A percentile compares a stretch with the other conserved stretches of the same genome.
Evolutionary conservation across 1,284 basidiomycete species (phyloP).

Genomic region (Ceratobasidium sp.): DNA sequence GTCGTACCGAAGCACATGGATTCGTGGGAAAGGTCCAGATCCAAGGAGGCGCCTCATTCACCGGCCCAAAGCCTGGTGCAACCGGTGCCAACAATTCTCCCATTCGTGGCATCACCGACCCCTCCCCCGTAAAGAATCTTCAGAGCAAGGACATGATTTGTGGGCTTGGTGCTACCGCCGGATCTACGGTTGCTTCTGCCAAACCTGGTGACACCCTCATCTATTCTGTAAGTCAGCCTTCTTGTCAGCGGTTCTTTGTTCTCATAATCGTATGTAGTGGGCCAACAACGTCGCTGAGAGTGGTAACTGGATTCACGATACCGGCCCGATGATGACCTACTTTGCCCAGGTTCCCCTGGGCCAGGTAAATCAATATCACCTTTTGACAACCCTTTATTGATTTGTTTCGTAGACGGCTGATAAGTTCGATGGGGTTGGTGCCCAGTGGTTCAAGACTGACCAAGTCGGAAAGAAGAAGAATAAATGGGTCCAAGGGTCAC

Average conservation of each 20-base stretch:
- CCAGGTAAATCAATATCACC: neutral
- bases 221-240: conserved; percentile 51
- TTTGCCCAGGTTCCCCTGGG: conserved; percentile 53
- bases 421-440: conserved; percentile 12
- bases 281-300: conserved; percentile 53
- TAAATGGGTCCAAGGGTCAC: conserved; percentile 51
- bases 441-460: conserved; percentile 38
- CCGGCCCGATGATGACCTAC: conserved; percentile 74
- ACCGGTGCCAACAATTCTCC: conserved; percentile 55
- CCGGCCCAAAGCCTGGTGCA: conserved; percentile 53
- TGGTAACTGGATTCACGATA: conserved; percentile 69
- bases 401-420: conserved; percentile 13
- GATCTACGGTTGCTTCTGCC: conserved; percentile 60
- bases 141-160: conserved; percentile 66
- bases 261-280: conserved; percentile 3
- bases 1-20: neutral
- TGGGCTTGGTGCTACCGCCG: conserved; percentile 61
- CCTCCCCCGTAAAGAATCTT: conserved; percentile 69
- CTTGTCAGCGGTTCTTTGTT: neutral
- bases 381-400: neutral
- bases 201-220: conserved; percentile 68
- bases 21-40: neutral
- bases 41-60: neutral
- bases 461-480: conserved; percentile 38
- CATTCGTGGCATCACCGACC: conserved; percentile 64